These are phyloP conservation scores for Lecanicillium sp. DNA, from an alignment of 2,329 filamentous ascomycete species.

Conservation along the genomic window DNA sequence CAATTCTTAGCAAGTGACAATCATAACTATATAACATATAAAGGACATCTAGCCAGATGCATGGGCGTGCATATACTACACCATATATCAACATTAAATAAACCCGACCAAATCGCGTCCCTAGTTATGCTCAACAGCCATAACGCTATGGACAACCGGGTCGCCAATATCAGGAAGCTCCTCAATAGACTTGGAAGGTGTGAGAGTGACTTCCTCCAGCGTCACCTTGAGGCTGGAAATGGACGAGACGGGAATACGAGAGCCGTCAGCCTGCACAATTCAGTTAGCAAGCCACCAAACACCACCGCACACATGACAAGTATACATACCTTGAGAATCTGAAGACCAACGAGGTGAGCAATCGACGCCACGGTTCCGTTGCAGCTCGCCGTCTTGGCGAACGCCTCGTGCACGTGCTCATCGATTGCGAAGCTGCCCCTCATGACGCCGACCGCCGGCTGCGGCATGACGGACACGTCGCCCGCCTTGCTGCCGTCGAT, in stretches of 20 bases:
- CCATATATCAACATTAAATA: no score
- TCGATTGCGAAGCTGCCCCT: conserved; percentile 24
- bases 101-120: no score
- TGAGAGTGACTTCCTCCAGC: neutral
- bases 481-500: conserved; percentile 17
- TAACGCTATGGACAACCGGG: neutral
- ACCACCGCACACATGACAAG: neutral
- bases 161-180: neutral
- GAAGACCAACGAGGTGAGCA: neutral
- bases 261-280: neutral
- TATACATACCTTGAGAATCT: conserved; percentile 4
- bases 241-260: neutral
- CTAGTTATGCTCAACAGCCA: neutral
- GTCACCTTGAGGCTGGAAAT: neutral
- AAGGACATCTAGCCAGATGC: no score
- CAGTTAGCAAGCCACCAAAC: neutral
- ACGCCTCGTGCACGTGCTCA: conserved; percentile 60
- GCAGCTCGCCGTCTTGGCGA: neutral
- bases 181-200: neutral
- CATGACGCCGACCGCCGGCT: conserved; percentile 12
- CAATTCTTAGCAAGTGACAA: no score
- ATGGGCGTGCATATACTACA: no score
- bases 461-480: conserved; percentile 17
- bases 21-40: no score
- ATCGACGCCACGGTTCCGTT: neutral